A percentile compares a stretch with the other conserved stretches of the same genome.
These are phyloP conservation scores for Agaricus subrufescens DNA, from an alignment of 768 basidiomycete genomes.

Conservation along the genomic window DNA sequence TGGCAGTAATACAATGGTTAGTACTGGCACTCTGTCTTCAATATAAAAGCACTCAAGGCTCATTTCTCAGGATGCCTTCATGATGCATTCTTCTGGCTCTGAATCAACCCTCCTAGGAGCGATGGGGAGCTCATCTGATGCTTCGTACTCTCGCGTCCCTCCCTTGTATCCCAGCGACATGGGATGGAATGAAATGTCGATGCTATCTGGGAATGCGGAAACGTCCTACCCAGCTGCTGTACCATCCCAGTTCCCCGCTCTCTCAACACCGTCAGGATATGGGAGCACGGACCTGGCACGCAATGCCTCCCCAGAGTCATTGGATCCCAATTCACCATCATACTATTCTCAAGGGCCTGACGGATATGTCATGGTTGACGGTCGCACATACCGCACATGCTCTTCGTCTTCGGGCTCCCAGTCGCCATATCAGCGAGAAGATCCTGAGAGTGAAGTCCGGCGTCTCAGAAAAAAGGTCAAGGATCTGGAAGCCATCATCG, in stretches of 20 bases:
- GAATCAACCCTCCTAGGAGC: constrained; percentile 54
- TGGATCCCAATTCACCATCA: constrained; percentile 27
- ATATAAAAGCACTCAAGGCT: neutral
- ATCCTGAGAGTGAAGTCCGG: constrained; percentile 46
- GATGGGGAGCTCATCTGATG: constrained; percentile 46
- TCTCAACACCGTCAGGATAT: constrained; percentile 16
- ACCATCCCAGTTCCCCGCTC: constrained; percentile 13
- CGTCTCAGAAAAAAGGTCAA: constrained; percentile 52
- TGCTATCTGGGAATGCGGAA: constrained; percentile 3
- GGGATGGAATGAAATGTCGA: constrained; percentile 9
- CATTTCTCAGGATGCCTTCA: neutral
- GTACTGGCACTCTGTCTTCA: constrained; percentile 22
- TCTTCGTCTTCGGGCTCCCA: constrained; percentile 4
- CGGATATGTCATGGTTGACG: neutral
- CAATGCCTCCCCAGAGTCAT: constrained; percentile 36
- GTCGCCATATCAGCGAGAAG: constrained; percentile 4
- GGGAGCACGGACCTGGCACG: constrained; percentile 22
- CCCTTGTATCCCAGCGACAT: constrained; percentile 7
- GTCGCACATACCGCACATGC: neutral
- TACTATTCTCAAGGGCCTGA: constrained; percentile 18
- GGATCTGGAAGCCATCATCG: constrained; percentile 27
- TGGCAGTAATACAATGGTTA: constrained; percentile 25
- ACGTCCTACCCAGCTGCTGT: constrained; percentile 13
- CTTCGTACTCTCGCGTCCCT: constrained; percentile 17
- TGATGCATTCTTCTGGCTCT: neutral